Evolutionary conservation across 768 basidiomycete genomes (phyloP), one percentile per base, ranked within the genome.

Genomic region (Podaxis mareebaensis): DNA sequence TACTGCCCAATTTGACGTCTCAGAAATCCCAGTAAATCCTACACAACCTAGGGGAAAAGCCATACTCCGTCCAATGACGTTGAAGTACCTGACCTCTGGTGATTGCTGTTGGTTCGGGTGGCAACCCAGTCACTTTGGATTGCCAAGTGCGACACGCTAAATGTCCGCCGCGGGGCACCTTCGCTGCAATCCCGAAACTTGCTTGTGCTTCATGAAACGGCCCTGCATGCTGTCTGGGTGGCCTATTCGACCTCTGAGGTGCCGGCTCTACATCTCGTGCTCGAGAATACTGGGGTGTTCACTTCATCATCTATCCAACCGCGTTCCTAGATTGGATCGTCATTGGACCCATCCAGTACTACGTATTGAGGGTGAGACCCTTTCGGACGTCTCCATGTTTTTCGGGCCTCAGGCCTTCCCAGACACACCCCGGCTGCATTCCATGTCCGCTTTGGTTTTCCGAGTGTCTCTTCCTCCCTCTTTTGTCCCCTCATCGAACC

Each of bases 271-370:
- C 8, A 10, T 33, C 33, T 33, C 33, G 33, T 33, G 33, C 2
- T 10, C 8, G 33, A 33, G 7, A 20, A 1, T 3, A 15, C 20
- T 26, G 3, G 49, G n/a, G 24, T 44, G 13, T 44, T 44, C 15
- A 15, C 10, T 26, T 26, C 8, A 51, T 13, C 44, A 51, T 24
- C 10, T 5, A 22, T 51, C 22, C 22, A 12, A 26, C 10, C 4
- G 17, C 51, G 51, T 60, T 60, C 59, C 59, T 60, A 60, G 59
- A 60, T 60, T 60, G 30, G 59, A 60, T 60, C 51, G 51, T 42
- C 48, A 28, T 22, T 56, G n/a, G 10, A 26, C 22, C 54, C 38
- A 39, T 56, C 33, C 12, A 11, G 24, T 1, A 33, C 33, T 1
- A 28, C 3, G 40, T 33, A 20, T 22, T 49, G 48, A 48, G 40